Evolutionary conservation across 352 stramenopile species (phyloP).

Genomic region (Phytophthora syringae): DNA sequence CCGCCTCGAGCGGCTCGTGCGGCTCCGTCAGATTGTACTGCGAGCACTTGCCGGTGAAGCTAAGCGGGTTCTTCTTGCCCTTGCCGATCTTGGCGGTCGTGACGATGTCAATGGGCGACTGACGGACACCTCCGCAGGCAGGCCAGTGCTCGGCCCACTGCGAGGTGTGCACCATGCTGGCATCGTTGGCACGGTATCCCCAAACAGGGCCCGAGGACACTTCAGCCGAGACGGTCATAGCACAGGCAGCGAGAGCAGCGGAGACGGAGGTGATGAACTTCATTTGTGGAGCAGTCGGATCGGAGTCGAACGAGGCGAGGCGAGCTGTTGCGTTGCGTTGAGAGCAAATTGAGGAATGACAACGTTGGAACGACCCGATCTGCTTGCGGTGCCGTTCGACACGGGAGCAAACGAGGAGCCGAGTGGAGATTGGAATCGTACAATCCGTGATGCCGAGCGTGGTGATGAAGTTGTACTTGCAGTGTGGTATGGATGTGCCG

Average conservation of each 20-base stretch:
- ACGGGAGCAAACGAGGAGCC: conserved; percentile 16
- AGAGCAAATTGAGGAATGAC: conserved; percentile 30
- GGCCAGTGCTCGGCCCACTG: conserved; percentile 35
- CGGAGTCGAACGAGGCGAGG: conserved; percentile 11
- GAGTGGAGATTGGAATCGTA: conserved; percentile 6
- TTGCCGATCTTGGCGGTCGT: conserved; percentile 14
- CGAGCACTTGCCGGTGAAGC: conserved; percentile 39
- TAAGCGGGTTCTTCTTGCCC: conserved; percentile 25
- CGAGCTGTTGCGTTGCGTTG: conserved; percentile 24
- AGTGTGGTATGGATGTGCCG: too few species aligned
- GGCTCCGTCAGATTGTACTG: conserved; percentile 41
- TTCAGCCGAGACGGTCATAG: conserved; percentile 21
- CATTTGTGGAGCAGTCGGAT: conserved; percentile 26
- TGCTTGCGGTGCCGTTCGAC: neutral
- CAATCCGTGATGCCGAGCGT: too few species aligned
- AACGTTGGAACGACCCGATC: conserved; percentile 15
- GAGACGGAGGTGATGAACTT: conserved; percentile 30
- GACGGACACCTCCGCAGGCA: conserved; percentile 34
- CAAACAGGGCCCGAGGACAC: conserved; percentile 23
- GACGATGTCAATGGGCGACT: conserved; percentile 57
- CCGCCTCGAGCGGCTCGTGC: conserved; percentile 35
- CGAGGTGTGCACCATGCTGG: conserved; percentile 30
- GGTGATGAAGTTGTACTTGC: too few species aligned
- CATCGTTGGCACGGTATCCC: conserved; percentile 36
- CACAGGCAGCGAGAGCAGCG: conserved; percentile 23